phyloP scores from a whole-genome alignment of 257 asterid species.

The Petunia axillaris region DNA sequence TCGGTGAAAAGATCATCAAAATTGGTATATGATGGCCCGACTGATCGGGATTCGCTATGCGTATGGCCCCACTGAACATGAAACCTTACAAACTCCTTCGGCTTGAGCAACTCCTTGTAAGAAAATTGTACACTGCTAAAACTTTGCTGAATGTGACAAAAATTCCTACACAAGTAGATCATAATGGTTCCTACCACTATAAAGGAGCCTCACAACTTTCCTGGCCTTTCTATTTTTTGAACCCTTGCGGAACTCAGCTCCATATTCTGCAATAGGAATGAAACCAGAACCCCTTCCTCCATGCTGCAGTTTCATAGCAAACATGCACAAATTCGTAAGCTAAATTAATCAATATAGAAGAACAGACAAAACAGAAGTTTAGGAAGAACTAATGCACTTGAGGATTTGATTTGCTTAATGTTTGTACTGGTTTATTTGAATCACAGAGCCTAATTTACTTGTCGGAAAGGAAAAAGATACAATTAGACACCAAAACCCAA shows the following conservation, averaged over 20 bases:
- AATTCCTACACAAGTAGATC: conserved; percentile 60
- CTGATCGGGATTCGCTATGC: no score
- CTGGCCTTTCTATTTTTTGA: conserved; percentile 45
- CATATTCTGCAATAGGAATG: conserved; percentile 95
- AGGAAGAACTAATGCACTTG: neutral
- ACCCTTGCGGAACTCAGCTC: conserved; percentile 63
- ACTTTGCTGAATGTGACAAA: neutral
- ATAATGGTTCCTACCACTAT: conserved; percentile 85
- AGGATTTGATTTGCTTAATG: neutral
- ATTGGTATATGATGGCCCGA: no score
- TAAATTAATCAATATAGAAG: neutral
- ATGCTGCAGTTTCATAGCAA: conserved; percentile 54
- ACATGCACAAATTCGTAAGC: conserved; percentile 12
- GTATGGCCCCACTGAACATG: no score
- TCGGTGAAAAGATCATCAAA: neutral
- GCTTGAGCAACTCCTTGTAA: neutral
- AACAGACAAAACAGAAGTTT: conserved; percentile 2
- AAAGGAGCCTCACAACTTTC: conserved; percentile 72
- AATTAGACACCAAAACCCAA: neutral
- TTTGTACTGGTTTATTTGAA: neutral
- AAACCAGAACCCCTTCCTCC: conserved; percentile 83
- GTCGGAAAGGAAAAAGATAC: conserved; percentile 12
- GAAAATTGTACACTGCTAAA: neutral
- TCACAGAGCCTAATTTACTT: neutral
- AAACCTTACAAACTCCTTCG: neutral